Percentiles rank a stretch among this genome's conserved stretches.
phyloP scores from a whole-genome alignment of 371 early-diverging fungal species.

The Paraphysoderma sedebokerense region DNA sequence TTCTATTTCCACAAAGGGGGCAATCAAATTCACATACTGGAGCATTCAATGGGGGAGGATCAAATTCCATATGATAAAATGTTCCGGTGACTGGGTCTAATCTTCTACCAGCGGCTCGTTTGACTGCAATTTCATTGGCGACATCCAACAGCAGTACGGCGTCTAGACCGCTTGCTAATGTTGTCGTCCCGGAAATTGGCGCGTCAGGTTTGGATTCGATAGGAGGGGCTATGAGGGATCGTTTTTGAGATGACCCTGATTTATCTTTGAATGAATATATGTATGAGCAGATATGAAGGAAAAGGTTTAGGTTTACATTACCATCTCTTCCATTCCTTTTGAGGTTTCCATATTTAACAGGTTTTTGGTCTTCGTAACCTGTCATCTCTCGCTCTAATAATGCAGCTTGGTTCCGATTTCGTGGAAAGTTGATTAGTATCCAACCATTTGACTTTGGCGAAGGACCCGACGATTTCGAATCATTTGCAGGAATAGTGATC shows the following conservation, averaged over 20 bases:
- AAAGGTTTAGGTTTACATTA: no score
- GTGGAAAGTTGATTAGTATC: constrained; percentile 28
- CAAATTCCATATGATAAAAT: constrained; percentile 25
- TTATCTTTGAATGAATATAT: no score
- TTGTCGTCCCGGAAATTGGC: constrained; percentile 3
- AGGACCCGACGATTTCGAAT: background rate
- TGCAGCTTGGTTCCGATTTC: constrained; percentile 23
- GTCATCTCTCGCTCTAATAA: constrained; percentile 29
- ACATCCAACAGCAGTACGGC: constrained; percentile 23
- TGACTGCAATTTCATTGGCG: constrained; percentile 20
- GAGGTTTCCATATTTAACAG: constrained; percentile 25
- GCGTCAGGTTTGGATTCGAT: constrained; percentile 7
- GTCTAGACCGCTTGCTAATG: constrained; percentile 20
- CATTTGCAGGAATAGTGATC: background rate
- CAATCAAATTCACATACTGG: no score
- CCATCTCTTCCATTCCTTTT: no score
- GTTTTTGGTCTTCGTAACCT: constrained; percentile 37
- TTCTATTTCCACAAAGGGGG: no score
- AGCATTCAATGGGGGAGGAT: constrained; percentile 26
- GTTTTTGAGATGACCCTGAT: background rate
- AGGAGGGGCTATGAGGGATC: constrained; percentile 22
- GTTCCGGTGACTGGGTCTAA: constrained; percentile 22
- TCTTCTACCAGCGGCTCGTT: constrained; percentile 18
- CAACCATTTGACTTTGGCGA: constrained; percentile 12
- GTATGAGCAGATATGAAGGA: no score